Conservation (phyloP, 1,284 basidiomycete species). For the Porphyrellus sp. region DNA sequence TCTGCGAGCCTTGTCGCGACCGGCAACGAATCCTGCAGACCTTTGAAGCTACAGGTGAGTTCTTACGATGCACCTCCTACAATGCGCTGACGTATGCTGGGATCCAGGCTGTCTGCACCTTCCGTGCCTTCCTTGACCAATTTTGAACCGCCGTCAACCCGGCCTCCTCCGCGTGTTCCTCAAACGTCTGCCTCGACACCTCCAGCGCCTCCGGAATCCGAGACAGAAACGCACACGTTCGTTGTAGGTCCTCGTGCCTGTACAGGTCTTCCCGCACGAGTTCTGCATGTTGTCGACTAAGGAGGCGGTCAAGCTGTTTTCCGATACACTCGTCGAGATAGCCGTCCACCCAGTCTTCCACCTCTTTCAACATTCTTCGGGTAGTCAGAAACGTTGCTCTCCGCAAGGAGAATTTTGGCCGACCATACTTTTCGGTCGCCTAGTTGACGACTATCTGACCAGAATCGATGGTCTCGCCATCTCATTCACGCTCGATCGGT, state of each 20-base stretch:
- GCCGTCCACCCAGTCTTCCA: slow-evolving; percentile 92
- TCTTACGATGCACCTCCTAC: slow-evolving; percentile 89
- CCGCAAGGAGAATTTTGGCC: slow-evolving; percentile 85
- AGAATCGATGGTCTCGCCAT: slow-evolving; percentile 93
- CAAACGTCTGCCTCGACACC: slow-evolving; percentile 89
- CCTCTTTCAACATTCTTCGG: slow-evolving; percentile 97
- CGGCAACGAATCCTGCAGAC: slow-evolving; percentile 95
- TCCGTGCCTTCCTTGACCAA: slow-evolving; percentile 69
- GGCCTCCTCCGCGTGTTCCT: slow-evolving; percentile 89
- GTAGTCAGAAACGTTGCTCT: slow-evolving; percentile 94
- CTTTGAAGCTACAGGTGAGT: slow-evolving; percentile 88
- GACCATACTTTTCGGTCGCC: slow-evolving; percentile 90
- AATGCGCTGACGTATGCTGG: slow-evolving; percentile 94
- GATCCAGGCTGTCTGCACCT: slow-evolving; percentile 66
- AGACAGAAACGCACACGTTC: slow-evolving; percentile 92
- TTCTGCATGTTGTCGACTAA: slow-evolving; percentile 86
- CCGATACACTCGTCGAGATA: slow-evolving; percentile 90
- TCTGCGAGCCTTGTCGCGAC: slow-evolving; percentile 93
- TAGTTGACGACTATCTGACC: slow-evolving; percentile 93
- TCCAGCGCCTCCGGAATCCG: slow-evolving; percentile 91
- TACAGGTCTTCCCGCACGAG: slow-evolving; percentile 95
- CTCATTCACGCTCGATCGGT: slow-evolving; percentile 89
- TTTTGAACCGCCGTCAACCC: slow-evolving; percentile 86
- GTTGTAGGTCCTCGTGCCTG: slow-evolving; percentile 88
- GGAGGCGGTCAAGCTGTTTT: slow-evolving; percentile 86